phyloP scores from a whole-genome alignment of 352 stramenopile genomes.

The Blastocystis sp. region DNA sequence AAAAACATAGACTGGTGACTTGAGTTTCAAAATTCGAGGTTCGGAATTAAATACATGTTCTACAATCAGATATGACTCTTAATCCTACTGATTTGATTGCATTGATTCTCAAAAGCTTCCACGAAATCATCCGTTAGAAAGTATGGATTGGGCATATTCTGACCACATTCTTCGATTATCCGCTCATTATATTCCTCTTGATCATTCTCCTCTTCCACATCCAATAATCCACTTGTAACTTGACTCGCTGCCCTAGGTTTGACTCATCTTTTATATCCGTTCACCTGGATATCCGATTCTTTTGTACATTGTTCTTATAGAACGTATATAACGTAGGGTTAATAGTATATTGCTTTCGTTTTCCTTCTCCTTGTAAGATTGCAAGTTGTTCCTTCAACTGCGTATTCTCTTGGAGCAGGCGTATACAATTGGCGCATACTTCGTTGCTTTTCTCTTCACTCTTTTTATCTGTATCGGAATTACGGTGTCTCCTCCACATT shows the following conservation, averaged over 20 bases:
- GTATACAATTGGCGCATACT: slow-evolving; percentile 56
- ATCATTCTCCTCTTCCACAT: slow-evolving; percentile 41
- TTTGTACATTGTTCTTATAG: slow-evolving; percentile 61
- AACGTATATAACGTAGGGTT: slow-evolving; percentile 57
- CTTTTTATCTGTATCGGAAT: too few relatives aligned
- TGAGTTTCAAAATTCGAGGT: slow-evolving; percentile 73
- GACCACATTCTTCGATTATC: slow-evolving; percentile 22
- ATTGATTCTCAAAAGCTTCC: slow-evolving; percentile 59
- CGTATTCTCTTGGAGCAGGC: slow-evolving; percentile 46
- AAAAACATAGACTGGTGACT: slow-evolving; percentile 85
- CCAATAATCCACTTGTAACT: slow-evolving; percentile 17
- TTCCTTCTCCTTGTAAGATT: slow-evolving; percentile 30
- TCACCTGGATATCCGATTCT: slow-evolving; percentile 61
- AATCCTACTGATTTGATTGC: slow-evolving; percentile 45
- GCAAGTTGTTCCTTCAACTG: slow-evolving; percentile 49
- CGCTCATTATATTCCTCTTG: slow-evolving; percentile 45
- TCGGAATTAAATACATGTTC: slow-evolving; percentile 68
- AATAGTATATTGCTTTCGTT: slow-evolving; percentile 59
- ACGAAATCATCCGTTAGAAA: slow-evolving; percentile 36
- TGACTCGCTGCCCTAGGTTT: slow-evolving; percentile 43
- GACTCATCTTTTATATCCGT: background rate
- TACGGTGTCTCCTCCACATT: too few relatives aligned
- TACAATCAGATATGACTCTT: background rate
- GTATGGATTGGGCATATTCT: slow-evolving; percentile 57
- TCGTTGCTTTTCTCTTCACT: too few relatives aligned